phyloP scores from a whole-genome alignment of 108 stramenopile species.

The Aurantiochytrium sp. region DNA sequence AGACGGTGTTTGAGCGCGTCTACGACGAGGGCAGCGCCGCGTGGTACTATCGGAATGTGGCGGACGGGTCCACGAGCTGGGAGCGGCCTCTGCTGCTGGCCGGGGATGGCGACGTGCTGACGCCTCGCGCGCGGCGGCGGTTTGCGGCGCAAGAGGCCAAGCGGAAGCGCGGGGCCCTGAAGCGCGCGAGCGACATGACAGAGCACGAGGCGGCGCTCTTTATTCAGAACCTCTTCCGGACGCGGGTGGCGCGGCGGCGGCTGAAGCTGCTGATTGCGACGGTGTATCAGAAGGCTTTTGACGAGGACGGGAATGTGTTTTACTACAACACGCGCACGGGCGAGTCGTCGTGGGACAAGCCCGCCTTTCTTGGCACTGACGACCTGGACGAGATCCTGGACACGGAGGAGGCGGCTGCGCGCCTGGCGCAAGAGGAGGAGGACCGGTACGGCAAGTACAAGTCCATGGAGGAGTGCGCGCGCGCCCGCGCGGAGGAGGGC shows the following conservation, averaged over 20 bases:
- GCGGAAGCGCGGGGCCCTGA: background rate
- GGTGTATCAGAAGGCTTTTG: background rate
- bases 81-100: background rate
- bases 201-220: background rate
- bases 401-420: background rate
- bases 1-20: background rate
- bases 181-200: background rate
- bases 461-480: background rate
- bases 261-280: background rate
- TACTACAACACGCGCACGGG: conserved; percentile 22
- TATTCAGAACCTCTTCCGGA: conserved; percentile 17
- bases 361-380: background rate
- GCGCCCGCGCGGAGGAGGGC: background rate
- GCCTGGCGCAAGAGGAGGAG: too few relatives aligned
- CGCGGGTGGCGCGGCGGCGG: background rate
- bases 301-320: conserved; percentile 1
- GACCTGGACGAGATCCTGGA: background rate
- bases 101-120: background rate
- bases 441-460: background rate
- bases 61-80: background rate
- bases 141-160: background rate
- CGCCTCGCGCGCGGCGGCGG: background rate
- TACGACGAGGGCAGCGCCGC: conserved; percentile 13
- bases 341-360: conserved; percentile 19
- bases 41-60: background rate